phyloP scores from a whole-genome alignment of 2,329 filamentous ascomycete species.

The Gyromitra esculenta region DNA sequence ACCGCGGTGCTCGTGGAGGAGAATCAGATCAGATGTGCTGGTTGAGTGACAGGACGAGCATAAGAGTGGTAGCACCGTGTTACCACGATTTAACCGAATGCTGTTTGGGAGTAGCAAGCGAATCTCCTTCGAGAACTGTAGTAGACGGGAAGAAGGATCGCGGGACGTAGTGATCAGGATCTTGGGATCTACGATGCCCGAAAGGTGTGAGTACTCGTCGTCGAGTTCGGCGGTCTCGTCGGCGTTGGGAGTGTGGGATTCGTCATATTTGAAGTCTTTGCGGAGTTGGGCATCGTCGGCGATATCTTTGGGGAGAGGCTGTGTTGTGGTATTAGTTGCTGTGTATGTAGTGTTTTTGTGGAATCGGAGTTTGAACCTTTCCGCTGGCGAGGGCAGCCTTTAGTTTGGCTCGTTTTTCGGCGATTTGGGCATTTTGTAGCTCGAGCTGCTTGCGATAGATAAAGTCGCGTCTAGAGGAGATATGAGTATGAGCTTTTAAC shows the following conservation, averaged over 20 bases:
- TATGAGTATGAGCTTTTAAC: conserved; percentile 43
- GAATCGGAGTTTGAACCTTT: conserved; percentile 78
- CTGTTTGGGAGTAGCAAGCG: conserved; percentile 82
- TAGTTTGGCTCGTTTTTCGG: conserved; percentile 87
- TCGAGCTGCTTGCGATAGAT: conserved; percentile 89
- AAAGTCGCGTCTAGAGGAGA: conserved; percentile 83
- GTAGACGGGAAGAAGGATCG: conserved; percentile 82
- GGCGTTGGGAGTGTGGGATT: conserved; percentile 70
- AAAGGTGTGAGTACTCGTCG: conserved; percentile 89
- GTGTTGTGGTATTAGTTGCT: conserved; percentile 14
- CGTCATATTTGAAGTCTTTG: conserved; percentile 93
- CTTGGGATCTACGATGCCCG: conserved; percentile 88
- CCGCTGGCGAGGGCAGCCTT: conserved; percentile 87
- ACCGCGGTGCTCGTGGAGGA: conserved; percentile 91
- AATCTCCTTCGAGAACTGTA: conserved; percentile 93
- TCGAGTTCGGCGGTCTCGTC: conserved; percentile 78
- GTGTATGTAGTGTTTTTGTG: not conserved
- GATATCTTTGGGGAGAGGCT: conserved; percentile 64
- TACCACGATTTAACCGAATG: conserved; percentile 90
- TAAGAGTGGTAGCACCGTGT: conserved; percentile 84
- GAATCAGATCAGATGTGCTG: conserved; percentile 82
- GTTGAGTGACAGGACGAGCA: conserved; percentile 82
- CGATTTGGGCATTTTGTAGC: conserved; percentile 89
- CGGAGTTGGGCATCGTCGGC: conserved; percentile 86
- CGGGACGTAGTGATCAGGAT: conserved; percentile 91